Percentiles rank a stretch among this genome's conserved stretches.
Conservation (phyloP, 1,284 basidiomycete genomes). For the Fomitiporia mediterranea region DNA sequence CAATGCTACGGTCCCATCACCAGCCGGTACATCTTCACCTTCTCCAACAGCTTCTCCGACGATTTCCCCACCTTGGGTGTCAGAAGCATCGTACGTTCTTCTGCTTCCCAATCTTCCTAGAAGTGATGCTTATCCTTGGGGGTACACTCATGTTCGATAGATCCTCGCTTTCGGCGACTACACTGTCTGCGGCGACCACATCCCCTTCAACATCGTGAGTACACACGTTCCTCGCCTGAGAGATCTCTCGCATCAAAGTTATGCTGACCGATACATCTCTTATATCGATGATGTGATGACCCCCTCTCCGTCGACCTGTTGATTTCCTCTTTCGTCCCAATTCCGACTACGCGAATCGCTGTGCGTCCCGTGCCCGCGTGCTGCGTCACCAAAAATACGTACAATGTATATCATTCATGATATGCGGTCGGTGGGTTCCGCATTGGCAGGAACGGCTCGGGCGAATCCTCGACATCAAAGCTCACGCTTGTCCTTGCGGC, state of each 20-base stretch:
- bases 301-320: too few species aligned
- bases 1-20: neutral
- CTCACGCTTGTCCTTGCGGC: slow-evolving; percentile 13
- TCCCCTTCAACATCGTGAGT: slow-evolving; percentile 2
- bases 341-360: neutral
- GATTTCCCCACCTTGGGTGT: slow-evolving; percentile 16
- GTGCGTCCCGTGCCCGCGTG: too few species aligned
- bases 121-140: neutral
- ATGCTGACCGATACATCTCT: neutral
- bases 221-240: neutral
- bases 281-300: neutral
- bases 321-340: slow-evolving; percentile 6
- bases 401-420: too few species aligned
- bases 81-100: slow-evolving; percentile 4
- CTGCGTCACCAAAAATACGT: neutral
- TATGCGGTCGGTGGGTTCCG: too few species aligned
- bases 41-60: slow-evolving; percentile 11
- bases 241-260: slow-evolving; percentile 2
- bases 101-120: neutral
- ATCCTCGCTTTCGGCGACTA: too few species aligned
- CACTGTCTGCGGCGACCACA: neutral
- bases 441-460: neutral
- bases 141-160: too few species aligned
- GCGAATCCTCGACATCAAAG: neutral
- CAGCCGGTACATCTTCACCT: slow-evolving; percentile 4